Evolutionary conservation across 164 flowering plant genomes (phyloP), one percentile per base, ranked within the genome.

Genomic region (Cinnamomum micranthum): DNA sequence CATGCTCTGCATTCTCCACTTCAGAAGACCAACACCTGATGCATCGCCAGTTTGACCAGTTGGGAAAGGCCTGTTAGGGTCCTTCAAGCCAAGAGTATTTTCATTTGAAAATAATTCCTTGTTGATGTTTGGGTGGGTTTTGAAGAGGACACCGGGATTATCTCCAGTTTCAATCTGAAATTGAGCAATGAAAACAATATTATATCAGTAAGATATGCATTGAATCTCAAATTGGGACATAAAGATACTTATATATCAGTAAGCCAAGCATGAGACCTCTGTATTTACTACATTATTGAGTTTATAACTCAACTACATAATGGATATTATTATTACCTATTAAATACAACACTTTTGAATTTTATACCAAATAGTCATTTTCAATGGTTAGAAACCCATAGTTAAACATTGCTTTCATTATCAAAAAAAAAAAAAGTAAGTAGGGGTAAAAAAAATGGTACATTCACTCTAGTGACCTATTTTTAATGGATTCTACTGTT

Each of bases 91-190:
- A 69, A 96, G 84, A 81, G 94, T 88, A 80, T 88, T 92, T 79
- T 91, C 95, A 84, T 80, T 88, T 58, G 91, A 80, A 80, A 89
- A 96, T 65, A 96, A 81, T 76, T 96, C 99, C 73, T 86, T 96
- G 89, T 94, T 96, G 82, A 96, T 93, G 82, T 96, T 94, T 68
- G 98, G 99, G 62, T 96, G 99, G 10, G 98, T 91, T 82, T 94
- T 96, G 86, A 90, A 96, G 69, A 88, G 79, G 72, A 96, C 80
- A 75, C 86, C 87, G 9, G 90, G 86, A 87, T 90, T 89, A 4
- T 82, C 90, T 33, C 90, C 88, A 74, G 88, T 83, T 84, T 96
- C 97, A 78, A 92, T 86, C 99, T 96, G 89, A 70, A 65, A 77
- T 28, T 27, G 17, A 71, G 27, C 4, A 28, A 62, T 2, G 63